These are phyloP conservation scores for Acacia concinna DNA, from an alignment of 331 rosid genomes.

Conservation along the genomic window DNA sequence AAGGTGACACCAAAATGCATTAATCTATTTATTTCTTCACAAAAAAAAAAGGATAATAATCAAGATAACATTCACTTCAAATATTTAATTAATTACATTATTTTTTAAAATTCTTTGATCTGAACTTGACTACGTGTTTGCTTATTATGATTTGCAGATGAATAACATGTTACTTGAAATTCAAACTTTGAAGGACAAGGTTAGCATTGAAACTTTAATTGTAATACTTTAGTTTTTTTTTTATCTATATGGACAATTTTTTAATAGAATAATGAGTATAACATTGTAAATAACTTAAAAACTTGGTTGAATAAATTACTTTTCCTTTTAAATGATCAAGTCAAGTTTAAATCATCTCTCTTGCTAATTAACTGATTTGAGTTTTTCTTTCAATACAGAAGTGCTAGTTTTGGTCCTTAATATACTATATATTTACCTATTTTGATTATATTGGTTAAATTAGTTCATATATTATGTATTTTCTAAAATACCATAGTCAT, in stretches of 20 bases:
- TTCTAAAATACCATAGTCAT: too few species aligned
- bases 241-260: not conserved
- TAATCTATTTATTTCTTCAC: not conserved
- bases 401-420: too few species aligned
- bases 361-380: not conserved
- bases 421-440: too few species aligned
- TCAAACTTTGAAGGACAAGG: constrained; percentile 74
- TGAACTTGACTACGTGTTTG: not conserved
- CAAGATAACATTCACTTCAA: not conserved
- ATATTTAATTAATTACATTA: not conserved
- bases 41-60: not conserved
- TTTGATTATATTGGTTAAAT: too few species aligned
- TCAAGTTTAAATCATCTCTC: too few species aligned
- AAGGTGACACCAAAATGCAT: constrained; percentile 50
- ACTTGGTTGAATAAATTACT: too few species aligned
- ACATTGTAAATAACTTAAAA: not conserved
- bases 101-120: not conserved
- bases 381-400: not conserved
- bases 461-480: too few species aligned
- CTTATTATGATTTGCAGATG: constrained; percentile 46
- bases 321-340: not conserved
- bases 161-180: constrained; percentile 76
- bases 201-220: constrained; percentile 29
- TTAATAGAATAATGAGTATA: not conserved
- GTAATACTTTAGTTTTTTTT: not conserved